Conservation (phyloP, 1,284 basidiomycete species). For the Tilletia setariae region DNA sequence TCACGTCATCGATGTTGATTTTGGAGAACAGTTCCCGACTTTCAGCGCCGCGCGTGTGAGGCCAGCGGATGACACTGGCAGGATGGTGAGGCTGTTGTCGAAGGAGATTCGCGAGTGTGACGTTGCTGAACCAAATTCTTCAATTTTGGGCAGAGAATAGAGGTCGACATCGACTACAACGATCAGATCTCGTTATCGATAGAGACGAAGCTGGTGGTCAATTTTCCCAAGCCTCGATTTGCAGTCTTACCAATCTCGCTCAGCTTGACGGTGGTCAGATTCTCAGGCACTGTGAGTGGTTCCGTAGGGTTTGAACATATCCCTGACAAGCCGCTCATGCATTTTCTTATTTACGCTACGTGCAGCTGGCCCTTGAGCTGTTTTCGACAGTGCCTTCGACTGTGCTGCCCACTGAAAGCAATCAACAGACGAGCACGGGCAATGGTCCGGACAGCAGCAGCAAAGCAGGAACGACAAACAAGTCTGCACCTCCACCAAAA, state of each 20-base stretch:
- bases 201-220: conserved; percentile 61
- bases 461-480: background rate
- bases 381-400: conserved; percentile 28
- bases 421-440: conserved; percentile 12
- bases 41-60: conserved; percentile 60
- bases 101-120: background rate
- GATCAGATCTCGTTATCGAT: conserved; percentile 60
- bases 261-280: conserved; percentile 59
- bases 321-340: background rate
- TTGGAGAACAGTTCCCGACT: conserved; percentile 60
- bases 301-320: background rate
- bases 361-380: conserved; percentile 20
- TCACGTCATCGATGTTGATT: conserved; percentile 60
- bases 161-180: conserved; percentile 62
- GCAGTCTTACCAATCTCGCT: conserved; percentile 62
- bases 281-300: conserved; percentile 60
- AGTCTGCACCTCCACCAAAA: conserved; percentile 54
- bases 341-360: conserved; percentile 12
- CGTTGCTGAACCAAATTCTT: background rate
- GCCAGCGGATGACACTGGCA: conserved; percentile 60
- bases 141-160: conserved; percentile 56
- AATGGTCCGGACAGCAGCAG: background rate
- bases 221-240: conserved; percentile 61
- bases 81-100: conserved; percentile 51
- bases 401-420: conserved; percentile 17